These are phyloP conservation scores for Artemisia tridentata DNA, from an alignment of 129 eudicot genomes.

Conservation along the genomic window DNA sequence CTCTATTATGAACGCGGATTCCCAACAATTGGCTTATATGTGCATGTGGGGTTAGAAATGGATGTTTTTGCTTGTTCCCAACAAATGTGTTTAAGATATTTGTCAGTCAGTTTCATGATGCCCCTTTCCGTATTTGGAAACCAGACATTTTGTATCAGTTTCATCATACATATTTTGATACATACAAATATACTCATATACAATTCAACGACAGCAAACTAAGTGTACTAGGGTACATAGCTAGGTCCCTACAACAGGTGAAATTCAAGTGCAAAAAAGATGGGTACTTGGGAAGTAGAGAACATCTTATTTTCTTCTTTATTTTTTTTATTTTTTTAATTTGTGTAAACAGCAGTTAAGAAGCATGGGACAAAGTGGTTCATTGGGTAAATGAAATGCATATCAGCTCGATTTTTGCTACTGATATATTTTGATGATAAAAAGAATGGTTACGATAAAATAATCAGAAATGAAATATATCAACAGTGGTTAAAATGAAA, in stretches of 20 bases:
- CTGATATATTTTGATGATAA: neutral
- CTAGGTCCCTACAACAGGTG: constrained; percentile 26
- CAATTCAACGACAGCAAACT: too few species aligned
- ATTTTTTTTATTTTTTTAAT: neutral
- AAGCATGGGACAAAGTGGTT: constrained; percentile 22
- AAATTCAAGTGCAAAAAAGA: constrained; percentile 9
- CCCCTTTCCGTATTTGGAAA: constrained; percentile 23
- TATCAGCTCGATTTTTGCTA: neutral
- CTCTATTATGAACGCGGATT: constrained; percentile 8
- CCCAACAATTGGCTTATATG: constrained; percentile 4
- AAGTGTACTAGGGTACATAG: constrained; percentile 2
- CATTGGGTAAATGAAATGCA: neutral
- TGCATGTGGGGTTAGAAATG: constrained; percentile 25
- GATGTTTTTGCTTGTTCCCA: constrained; percentile 28
- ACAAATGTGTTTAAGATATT: constrained; percentile 15
- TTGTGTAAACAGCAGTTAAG: constrained; percentile 14
- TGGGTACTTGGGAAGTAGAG: constrained; percentile 12
- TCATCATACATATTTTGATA: constrained; percentile 20
- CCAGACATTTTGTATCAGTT: constrained; percentile 31
- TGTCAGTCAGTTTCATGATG: constrained; percentile 37
- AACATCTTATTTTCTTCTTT: constrained; percentile 11
- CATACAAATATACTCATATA: neutral
- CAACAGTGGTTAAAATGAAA: too few species aligned
- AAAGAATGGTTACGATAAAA: too few species aligned
- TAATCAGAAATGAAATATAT: too few species aligned